Percentiles rank a stretch among this genome's conserved stretches.
Evolutionary conservation across 2,329 filamentous ascomycete genomes (phyloP).

Genomic region (Exophiala spinifera): DNA sequence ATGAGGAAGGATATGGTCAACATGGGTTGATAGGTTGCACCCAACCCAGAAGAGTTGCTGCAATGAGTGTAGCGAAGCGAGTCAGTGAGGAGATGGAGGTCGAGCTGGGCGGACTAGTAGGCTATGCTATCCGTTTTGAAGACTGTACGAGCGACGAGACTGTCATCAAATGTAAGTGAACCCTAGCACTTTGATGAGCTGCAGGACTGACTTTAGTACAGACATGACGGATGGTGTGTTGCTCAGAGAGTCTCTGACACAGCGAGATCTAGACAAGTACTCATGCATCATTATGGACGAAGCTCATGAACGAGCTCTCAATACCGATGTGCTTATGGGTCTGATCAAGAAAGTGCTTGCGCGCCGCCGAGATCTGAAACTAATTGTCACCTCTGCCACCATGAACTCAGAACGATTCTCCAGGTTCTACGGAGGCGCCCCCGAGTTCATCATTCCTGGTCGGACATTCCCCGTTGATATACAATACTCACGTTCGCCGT

Average conservation of each 20-base stretch:
- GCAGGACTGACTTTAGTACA: slow-evolving; percentile 28
- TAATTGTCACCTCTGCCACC: slow-evolving; percentile 96
- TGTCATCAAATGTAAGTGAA: slow-evolving; percentile 71
- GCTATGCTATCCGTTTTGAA: slow-evolving; percentile 97
- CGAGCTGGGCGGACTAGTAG: slow-evolving; percentile 78
- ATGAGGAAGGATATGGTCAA: slow-evolving; percentile 85
- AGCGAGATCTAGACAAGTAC: slow-evolving; percentile 90
- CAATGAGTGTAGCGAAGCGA: slow-evolving; percentile 96
- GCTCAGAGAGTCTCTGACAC: slow-evolving; percentile 86
- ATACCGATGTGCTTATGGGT: slow-evolving; percentile 96
- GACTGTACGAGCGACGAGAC: slow-evolving; percentile 97
- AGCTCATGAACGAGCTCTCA: slow-evolving; percentile 92
- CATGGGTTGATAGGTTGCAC: slow-evolving; percentile 92
- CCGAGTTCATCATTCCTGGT: slow-evolving; percentile 93
- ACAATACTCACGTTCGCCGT: slow-evolving; percentile 89
- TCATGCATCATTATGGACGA: slow-evolving; percentile 99
- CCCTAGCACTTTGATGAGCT: background rate
- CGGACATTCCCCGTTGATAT: slow-evolving; percentile 96
- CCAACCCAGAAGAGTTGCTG: slow-evolving; percentile 92
- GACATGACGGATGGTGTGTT: slow-evolving; percentile 97
- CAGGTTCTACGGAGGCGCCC: slow-evolving; percentile 91
- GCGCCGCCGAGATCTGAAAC: slow-evolving; percentile 81
- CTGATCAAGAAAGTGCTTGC: slow-evolving; percentile 96
- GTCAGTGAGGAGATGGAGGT: slow-evolving; percentile 99
- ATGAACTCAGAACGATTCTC: slow-evolving; percentile 98